Conservation (phyloP, 768 basidiomycete species). For the Cantharellus anzutake region DNA sequence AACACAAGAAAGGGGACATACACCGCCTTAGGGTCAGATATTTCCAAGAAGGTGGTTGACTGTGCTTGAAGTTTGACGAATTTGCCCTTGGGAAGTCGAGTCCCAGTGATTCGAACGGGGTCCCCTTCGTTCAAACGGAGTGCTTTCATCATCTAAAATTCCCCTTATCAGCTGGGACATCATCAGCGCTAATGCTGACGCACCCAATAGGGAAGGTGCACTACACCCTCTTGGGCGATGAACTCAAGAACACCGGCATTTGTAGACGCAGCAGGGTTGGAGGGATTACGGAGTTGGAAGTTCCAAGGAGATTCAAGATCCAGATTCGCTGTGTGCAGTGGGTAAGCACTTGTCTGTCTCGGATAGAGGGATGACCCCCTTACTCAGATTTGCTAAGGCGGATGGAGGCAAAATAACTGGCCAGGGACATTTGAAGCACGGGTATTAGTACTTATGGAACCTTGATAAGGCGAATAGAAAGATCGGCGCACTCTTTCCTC, state of each 20-base stretch:
- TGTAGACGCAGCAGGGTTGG: slow-evolving; percentile 65
- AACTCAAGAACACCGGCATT: slow-evolving; percentile 98
- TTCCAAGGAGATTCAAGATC: slow-evolving; percentile 90
- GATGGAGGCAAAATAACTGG: slow-evolving; percentile 96
- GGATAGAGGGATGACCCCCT: slow-evolving; percentile 9
- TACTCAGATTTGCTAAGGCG: slow-evolving; percentile 65
- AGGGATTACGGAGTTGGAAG: slow-evolving; percentile 87
- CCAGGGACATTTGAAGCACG: not conserved
- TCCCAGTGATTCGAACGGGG: slow-evolving; percentile 79
- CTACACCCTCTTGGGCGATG: slow-evolving; percentile 90
- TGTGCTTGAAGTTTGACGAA: slow-evolving; percentile 96
- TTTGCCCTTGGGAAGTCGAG: slow-evolving; percentile 79
- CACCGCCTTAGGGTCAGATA: slow-evolving; percentile 97
- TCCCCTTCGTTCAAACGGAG: slow-evolving; percentile 87
- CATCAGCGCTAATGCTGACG: slow-evolving; percentile 7
- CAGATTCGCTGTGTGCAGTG: slow-evolving; percentile 30
- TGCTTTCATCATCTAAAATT: slow-evolving; percentile 78
- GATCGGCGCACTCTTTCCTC: slow-evolving; percentile 73
- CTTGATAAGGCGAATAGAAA: not conserved
- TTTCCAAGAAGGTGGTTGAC: slow-evolving; percentile 83
- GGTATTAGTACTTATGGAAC: slow-evolving; percentile 5
- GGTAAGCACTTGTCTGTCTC: not conserved
- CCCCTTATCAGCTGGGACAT: not conserved
- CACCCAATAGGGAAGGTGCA: slow-evolving; percentile 88
- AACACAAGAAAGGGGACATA: slow-evolving; percentile 24